Evolutionary conservation across 1,284 basidiomycete species (phyloP).

Genomic region (Apiotrichum porosum): DNA sequence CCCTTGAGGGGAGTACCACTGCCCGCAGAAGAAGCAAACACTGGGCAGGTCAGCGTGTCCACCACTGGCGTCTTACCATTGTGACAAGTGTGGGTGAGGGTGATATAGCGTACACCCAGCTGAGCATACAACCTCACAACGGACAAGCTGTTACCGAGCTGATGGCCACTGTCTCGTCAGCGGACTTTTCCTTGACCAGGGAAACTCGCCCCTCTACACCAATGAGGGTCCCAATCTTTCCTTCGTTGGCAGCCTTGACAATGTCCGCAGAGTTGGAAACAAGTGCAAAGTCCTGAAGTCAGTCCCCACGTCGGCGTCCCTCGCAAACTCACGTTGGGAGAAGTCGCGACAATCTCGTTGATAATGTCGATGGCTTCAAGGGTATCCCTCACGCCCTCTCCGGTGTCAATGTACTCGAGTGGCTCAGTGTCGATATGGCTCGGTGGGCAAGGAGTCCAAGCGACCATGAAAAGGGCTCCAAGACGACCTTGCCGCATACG

Average conservation of each 20-base stretch:
- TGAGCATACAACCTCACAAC: constrained; percentile 67
- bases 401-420: background rate
- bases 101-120: constrained; percentile 76
- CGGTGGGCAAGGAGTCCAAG: constrained; percentile 57
- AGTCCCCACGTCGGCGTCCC: background rate
- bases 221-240: constrained; percentile 72
- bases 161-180: constrained; percentile 55
- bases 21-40: constrained; percentile 78
- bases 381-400: constrained; percentile 59
- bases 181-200: no score
- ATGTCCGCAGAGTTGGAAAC: constrained; percentile 58
- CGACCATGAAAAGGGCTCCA: constrained; percentile 77
- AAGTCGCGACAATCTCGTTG: constrained; percentile 56
- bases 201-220: constrained; percentile 62
- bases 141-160: constrained; percentile 74
- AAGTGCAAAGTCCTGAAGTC: constrained; percentile 59
- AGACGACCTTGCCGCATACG: constrained; percentile 65
- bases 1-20: constrained; percentile 24
- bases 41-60: constrained; percentile 2
- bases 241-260: constrained; percentile 55
- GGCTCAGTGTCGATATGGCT: background rate
- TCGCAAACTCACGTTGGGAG: background rate
- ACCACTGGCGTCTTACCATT: constrained; percentile 55
- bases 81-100: constrained; percentile 76
- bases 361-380: constrained; percentile 83